Conservation (phyloP, 306 rosid genomes). For the barrel medic (Medicago truncatula) region DNA sequence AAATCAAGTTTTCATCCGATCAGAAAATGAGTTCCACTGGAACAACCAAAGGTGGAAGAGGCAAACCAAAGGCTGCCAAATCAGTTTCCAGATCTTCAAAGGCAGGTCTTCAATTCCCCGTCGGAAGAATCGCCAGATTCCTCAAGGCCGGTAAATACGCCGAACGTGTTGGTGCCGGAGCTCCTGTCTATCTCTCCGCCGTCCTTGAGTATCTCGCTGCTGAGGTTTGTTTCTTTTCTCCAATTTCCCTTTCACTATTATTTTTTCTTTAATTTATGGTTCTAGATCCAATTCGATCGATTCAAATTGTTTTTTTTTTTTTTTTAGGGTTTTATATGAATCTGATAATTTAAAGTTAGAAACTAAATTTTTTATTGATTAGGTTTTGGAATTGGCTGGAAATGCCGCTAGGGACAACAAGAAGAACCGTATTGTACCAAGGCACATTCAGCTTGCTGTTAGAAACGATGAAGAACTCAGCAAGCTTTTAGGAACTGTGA, state of each 20-base stretch:
- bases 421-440: slow-evolving; percentile 87
- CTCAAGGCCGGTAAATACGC: slow-evolving; percentile 89
- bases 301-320: not conserved
- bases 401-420: slow-evolving; percentile 93
- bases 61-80: slow-evolving; percentile 87
- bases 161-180: slow-evolving; percentile 93
- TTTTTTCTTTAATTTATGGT: not conserved
- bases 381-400: slow-evolving; percentile 87
- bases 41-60: slow-evolving; percentile 92
- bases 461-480: slow-evolving; percentile 87
- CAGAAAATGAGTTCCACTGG: slow-evolving; percentile 73
- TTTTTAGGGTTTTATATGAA: not conserved
- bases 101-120: slow-evolving; percentile 93
- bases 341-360: no score
- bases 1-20: slow-evolving; percentile 11
- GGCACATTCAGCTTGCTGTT: slow-evolving; percentile 87
- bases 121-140: slow-evolving; percentile 84
- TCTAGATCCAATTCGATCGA: not conserved
- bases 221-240: slow-evolving; percentile 53
- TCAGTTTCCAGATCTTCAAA: slow-evolving; percentile 82
- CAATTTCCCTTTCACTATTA: not conserved
- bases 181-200: slow-evolving; percentile 89
- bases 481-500: slow-evolving; percentile 79
- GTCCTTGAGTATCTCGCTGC: slow-evolving; percentile 93
- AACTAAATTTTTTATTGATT: not conserved